phyloP scores from a whole-genome alignment of 331 rosid species.

The Cucumis variabilis region DNA sequence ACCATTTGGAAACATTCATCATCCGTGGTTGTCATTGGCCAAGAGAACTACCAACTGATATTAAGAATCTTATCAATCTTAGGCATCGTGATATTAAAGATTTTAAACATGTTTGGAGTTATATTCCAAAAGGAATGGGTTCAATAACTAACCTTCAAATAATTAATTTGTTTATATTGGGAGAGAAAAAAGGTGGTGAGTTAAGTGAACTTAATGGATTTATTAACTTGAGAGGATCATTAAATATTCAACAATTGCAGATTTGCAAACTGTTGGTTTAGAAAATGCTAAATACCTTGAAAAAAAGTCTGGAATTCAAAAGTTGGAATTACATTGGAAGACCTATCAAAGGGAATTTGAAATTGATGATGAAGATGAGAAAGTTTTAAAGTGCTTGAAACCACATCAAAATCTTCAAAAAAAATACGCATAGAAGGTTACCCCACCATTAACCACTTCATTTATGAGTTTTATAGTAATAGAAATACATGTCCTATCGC shows the following conservation, averaged over 20 bases:
- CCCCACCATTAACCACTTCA: too few relatives aligned
- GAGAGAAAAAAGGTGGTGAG: neutral
- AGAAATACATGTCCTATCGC: too few relatives aligned
- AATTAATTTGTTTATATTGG: neutral
- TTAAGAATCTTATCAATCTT: neutral
- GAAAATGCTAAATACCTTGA: neutral
- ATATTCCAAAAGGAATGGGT: neutral
- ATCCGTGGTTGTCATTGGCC: rapidly evolving
- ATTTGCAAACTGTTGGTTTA: neutral
- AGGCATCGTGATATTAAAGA: neutral
- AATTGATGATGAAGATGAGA: neutral
- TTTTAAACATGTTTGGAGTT: neutral
- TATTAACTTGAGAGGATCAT: neutral
- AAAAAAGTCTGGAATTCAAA: neutral
- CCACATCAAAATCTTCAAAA: neutral
- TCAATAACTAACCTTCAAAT: neutral
- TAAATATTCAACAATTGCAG: neutral
- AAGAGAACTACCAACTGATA: neutral
- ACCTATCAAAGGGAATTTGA: too few relatives aligned
- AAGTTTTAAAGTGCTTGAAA: neutral
- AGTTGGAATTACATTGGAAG: neutral
- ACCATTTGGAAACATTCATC: slow-evolving; percentile 6
- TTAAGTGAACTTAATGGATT: neutral
- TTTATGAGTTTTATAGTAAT: too few relatives aligned
- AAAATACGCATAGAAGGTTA: neutral